These are phyloP conservation scores for Rugonectria rugulosa DNA, from an alignment of 2,329 filamentous ascomycete species.

Conservation along the genomic window DNA sequence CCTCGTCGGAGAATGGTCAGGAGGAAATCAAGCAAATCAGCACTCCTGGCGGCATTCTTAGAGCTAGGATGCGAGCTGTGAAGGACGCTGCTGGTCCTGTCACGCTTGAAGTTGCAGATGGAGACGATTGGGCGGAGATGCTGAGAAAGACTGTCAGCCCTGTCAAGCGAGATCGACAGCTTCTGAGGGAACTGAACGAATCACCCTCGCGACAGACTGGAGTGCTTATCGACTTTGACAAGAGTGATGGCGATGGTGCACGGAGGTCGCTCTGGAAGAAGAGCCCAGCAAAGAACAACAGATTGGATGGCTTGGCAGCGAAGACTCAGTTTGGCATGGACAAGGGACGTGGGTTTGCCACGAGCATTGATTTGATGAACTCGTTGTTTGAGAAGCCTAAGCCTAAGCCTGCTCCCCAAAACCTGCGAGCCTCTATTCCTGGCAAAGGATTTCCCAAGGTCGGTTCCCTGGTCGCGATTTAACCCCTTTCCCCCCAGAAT, in stretches of 20 bases:
- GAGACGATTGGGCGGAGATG: slow-evolving; percentile 93
- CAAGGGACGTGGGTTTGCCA: slow-evolving; percentile 75
- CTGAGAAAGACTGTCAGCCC: slow-evolving; percentile 94
- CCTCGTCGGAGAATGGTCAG: slow-evolving; percentile 62
- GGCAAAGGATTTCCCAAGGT: slow-evolving; percentile 84
- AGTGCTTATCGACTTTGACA: slow-evolving; percentile 38
- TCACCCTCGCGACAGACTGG: slow-evolving; percentile 48
- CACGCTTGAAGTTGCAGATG: slow-evolving; percentile 68
- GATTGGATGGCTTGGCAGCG: slow-evolving; percentile 38
- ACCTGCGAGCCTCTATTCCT: slow-evolving; percentile 58
- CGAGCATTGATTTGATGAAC: slow-evolving; percentile 95
- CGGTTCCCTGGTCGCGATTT: slow-evolving; percentile 64
- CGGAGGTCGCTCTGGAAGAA: slow-evolving; percentile 47
- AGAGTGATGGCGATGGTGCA: slow-evolving; percentile 59
- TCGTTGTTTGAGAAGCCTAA: slow-evolving; percentile 84
- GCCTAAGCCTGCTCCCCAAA: slow-evolving; percentile 65
- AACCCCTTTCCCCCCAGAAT: slow-evolving; percentile 37
- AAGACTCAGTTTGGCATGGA: slow-evolving; percentile 45
- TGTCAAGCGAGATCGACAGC: slow-evolving; percentile 85
- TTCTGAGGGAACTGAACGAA: slow-evolving; percentile 69
- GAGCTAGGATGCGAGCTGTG: slow-evolving; percentile 69
- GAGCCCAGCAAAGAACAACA: slow-evolving; percentile 41
- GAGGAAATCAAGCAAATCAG: slow-evolving; percentile 50
- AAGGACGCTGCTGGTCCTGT: slow-evolving; percentile 66
- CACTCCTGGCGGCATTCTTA: slow-evolving; percentile 68